A percentile compares a stretch with the other conserved stretches of the same genome.
Evolutionary conservation across 208 protist species (phyloP).

Genomic region (Borovskyia barvae): DNA sequence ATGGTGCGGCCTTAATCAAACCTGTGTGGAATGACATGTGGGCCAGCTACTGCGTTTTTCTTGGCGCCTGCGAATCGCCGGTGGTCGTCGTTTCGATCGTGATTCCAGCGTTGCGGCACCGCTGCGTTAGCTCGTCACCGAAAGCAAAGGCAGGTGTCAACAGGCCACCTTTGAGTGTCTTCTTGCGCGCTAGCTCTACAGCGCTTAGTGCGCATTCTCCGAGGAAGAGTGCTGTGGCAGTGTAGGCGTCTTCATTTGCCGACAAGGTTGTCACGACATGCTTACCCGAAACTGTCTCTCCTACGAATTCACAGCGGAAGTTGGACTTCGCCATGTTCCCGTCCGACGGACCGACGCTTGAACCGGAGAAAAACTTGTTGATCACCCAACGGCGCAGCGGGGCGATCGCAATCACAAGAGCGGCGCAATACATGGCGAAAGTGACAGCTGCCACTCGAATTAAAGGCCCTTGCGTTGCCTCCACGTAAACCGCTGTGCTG

Average conservation of each 20-base stretch:
- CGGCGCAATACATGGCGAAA: constrained; percentile 16
- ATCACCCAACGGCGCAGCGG: constrained; percentile 50
- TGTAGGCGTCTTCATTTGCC: constrained; percentile 63
- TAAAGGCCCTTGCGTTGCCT: constrained; percentile 45
- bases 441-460: constrained; percentile 21
- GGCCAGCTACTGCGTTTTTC: constrained; percentile 6
- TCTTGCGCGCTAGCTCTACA: constrained; percentile 32
- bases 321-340: constrained; percentile 32
- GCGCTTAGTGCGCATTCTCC: constrained; percentile 55
- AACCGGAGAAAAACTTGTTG: constrained; percentile 23
- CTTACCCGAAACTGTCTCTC: constrained; percentile 41
- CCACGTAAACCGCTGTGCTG: constrained; percentile 50
- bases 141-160: constrained; percentile 68
- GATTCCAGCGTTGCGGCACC: constrained; percentile 37
- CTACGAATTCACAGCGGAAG: constrained; percentile 59
- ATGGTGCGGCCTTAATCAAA: too few species aligned
- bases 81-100: constrained; percentile 19
- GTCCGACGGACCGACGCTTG: constrained; percentile 44
- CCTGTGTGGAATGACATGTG: too few species aligned
- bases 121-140: constrained; percentile 50
- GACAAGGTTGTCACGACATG: constrained; percentile 29
- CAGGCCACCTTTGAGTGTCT: constrained; percentile 48
- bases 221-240: constrained; percentile 63
- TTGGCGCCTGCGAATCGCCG: not conserved
- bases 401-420: constrained; percentile 26